Evolutionary conservation across 441 rosid species (phyloP).

Genomic region (Metrosideros polymorpha): DNA sequence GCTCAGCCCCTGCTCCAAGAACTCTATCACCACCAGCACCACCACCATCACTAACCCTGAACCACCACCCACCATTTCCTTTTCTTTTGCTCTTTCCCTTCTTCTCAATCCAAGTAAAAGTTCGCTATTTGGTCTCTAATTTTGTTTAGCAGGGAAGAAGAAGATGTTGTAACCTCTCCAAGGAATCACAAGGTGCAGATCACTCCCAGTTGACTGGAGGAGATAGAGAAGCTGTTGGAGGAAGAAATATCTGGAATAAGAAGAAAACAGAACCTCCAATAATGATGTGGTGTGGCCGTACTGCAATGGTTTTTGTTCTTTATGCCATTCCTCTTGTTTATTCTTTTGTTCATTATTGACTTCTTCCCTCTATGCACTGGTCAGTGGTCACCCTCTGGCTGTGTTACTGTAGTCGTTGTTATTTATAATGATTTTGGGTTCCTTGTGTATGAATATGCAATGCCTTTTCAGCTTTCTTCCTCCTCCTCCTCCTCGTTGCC

Average conservation of each 20-base stretch:
- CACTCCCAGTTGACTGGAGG: not conserved
- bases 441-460: not conserved
- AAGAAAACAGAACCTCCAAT: not conserved
- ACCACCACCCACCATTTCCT: constrained; percentile 1
- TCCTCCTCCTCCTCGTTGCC: not conserved
- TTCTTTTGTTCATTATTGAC: not conserved
- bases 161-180: not conserved
- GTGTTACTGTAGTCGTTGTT: not conserved
- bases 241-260: not conserved
- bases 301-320: not conserved
- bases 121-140: not conserved
- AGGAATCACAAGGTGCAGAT: not conserved
- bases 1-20: constrained; percentile 26
- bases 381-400: not conserved
- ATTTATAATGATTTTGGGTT: not conserved
- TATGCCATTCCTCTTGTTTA: not conserved
- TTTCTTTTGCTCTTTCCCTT: not conserved
- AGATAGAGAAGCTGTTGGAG: not conserved
- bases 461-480: not conserved
- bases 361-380: not conserved
- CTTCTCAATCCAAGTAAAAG: not conserved
- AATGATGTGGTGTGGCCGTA: not conserved
- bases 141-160: not conserved
- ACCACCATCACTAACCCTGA: constrained; percentile 8
- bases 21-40: constrained; percentile 23